Evolutionary conservation across 2,329 filamentous ascomycete species (phyloP), one percentile per base, ranked within the genome.

Genomic region (Fusarium torreyae): DNA sequence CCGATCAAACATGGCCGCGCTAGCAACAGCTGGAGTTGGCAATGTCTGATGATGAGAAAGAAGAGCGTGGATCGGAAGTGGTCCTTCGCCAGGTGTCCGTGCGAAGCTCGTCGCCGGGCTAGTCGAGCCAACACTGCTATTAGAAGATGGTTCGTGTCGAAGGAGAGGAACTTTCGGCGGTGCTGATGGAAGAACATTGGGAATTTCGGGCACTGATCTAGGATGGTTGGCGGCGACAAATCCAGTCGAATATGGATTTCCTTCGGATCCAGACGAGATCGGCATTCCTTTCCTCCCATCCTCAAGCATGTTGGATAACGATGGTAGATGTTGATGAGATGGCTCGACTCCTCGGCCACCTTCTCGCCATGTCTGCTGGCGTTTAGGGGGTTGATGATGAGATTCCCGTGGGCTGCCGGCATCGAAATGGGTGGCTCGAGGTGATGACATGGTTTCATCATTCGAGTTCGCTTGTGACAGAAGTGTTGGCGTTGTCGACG

Each of bases 61-160:
- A 1, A 89, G 77, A 0, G 86, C 82, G 66, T 88, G 86, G 24
- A 88, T 88, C 2, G 87, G 85, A 13, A 88, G 69, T 2, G 84
- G 79, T 0, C 84, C 82, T 38, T 88, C 86, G 46, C 83, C 81
- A 1, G 83, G 81, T 6, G 83, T 83, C 42, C 85, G 79, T 3
- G 73, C 66, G 52, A 75, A 75, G 34, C 75, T 77, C 18, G 65
- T 65, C 22, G 78, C 79, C 2, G 83, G 82, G 15, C 77, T 81
- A 4, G 77, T 73, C 4, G 85, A 84, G 2, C 79, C 78, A 40
- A 78, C 75, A 46, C 82, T 86, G 33, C 81, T 81, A 17, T 70
- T 77, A 6, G 83, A 85, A 4, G 83, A 84, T 20, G 81, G 79
- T 43, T 87, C 84, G 28, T 84, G 82, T 39, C 78, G 81, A 36